Base-by-base conservation (phyloP, 345 rosid genomes). In the Eucalyptus tenuipes region DNA sequence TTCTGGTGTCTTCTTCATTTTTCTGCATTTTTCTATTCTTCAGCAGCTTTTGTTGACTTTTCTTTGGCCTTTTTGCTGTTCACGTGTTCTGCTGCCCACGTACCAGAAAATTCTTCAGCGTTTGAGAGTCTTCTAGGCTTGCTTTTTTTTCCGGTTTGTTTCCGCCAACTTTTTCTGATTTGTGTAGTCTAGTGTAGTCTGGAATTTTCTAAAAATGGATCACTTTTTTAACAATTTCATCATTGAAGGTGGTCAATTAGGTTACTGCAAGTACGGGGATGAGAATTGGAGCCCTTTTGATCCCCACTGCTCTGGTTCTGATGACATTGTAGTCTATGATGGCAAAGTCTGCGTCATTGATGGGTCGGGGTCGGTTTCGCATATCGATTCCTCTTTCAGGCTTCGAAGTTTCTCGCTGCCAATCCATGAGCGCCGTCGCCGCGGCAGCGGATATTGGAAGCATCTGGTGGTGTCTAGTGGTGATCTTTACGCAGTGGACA, bases 301-400 rank as follows among this genome's bases (percentile, higher is more conserved):
- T 37, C 49, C 48, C 8, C 25, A 22, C 22, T 25, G 16, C 52
- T 57, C 40, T 47, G 37, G 45, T 13, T 89, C 68, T 55, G 85
- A 71, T 45, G 89, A 88, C 53, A 80, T 91, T 25, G 49, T 48
- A 22, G 40, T 64, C 22, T 48, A 49, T n/a, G 55, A 68, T 24
- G 88, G 89, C 22, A 31, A 66, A 25, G 89, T 88, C 87, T 89
- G 85, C 49, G 92, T 61, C 44, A 87, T 80, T 50, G 90, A 89
- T 61, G 6, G 48, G 52, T 2, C 20, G 16, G 82, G 89, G 68
- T 25, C 87, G 68, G 29, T 61, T 29, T 27, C 4, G 9, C 14
- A 53, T 87, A 89, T 86, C 53, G 90, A 88, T 50, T 61, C 90
- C 13, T 87, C 89, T 5, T 49, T 87, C 85, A 86, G 66, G 27